These are phyloP conservation scores for Hyphodiscus sp. DNA, from an alignment of 2,329 filamentous ascomycete genomes.

Conservation along the genomic window DNA sequence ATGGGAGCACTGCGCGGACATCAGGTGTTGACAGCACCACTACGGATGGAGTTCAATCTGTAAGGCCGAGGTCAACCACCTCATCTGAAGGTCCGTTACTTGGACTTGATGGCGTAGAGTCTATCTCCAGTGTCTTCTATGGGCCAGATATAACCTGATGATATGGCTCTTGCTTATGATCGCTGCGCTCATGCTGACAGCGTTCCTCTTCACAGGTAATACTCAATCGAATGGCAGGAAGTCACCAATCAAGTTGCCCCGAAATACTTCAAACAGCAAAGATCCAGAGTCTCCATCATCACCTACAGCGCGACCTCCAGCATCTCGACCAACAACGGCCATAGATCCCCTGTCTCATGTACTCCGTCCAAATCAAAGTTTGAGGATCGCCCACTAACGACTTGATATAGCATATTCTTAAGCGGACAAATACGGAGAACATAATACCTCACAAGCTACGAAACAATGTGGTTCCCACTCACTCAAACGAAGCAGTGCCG, in stretches of 20 bases:
- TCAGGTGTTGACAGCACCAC: constrained; percentile 21
- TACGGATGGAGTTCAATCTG: constrained; percentile 22
- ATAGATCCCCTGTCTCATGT: constrained; percentile 66
- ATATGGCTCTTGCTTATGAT: constrained; percentile 10
- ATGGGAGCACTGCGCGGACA: constrained; percentile 14
- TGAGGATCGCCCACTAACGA: background rate
- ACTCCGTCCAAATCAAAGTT: constrained; percentile 28
- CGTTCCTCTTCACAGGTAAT: constrained; percentile 18
- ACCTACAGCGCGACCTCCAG: constrained; percentile 19
- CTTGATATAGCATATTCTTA: constrained; percentile 46
- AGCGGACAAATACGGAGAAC: constrained; percentile 59
- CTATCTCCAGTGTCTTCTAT: background rate
- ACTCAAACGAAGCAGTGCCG: constrained; percentile 36
- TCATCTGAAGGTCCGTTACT: constrained; percentile 27
- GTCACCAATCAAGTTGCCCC: constrained; percentile 21
- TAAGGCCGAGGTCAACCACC: constrained; percentile 23
- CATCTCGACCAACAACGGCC: constrained; percentile 36
- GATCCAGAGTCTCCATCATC: constrained; percentile 16
- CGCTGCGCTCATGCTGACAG: constrained; percentile 22
- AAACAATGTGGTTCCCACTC: constrained; percentile 38
- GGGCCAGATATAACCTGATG: constrained; percentile 15
- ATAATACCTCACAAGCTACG: constrained; percentile 47
- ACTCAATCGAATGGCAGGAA: constrained; percentile 22
- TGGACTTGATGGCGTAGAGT: background rate
- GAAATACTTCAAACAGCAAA: constrained; percentile 21